A percentile compares a stretch with the other conserved stretches of the same genome.
Conservation (phyloP, 148 eudicot genomes). For the Dysphania ambrosioides region DNA sequence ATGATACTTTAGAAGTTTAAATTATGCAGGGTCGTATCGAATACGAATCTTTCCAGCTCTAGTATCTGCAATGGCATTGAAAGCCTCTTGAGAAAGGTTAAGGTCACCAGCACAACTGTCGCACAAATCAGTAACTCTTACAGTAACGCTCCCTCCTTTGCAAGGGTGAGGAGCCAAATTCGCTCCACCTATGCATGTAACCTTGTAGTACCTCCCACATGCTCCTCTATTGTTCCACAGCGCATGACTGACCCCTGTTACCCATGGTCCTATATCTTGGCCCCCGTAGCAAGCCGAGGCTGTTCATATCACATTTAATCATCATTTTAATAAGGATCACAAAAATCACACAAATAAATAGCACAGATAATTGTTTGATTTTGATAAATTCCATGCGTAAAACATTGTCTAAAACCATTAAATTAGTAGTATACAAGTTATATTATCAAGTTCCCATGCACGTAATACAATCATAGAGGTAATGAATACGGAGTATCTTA, state of each 20-base stretch:
- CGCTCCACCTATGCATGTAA: conserved; percentile 17
- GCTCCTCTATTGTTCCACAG: conserved; percentile 11
- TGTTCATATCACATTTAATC: neutral
- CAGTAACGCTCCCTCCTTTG: conserved; percentile 6
- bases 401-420: too few relatives aligned
- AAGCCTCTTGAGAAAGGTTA: conserved; percentile 22
- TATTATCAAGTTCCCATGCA: too few relatives aligned
- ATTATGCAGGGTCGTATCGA: conserved; percentile 17
- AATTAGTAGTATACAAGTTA: too few relatives aligned
- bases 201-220: conserved; percentile 16
- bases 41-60: conserved; percentile 15
- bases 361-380: too few relatives aligned
- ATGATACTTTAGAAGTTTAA: too few relatives aligned
- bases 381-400: too few relatives aligned
- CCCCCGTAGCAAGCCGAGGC: conserved; percentile 13
- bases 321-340: too few relatives aligned
- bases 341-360: too few relatives aligned
- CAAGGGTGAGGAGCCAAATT: conserved; percentile 22
- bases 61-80: conserved; percentile 8
- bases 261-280: neutral
- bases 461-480: too few relatives aligned
- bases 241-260: conserved; percentile 11
- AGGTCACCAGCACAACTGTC: conserved; percentile 17
- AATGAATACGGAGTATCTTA: too few relatives aligned
- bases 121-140: conserved; percentile 9